These are phyloP conservation scores for Clitopilus hobsonii DNA, from an alignment of 768 basidiomycete genomes.

Conservation along the genomic window DNA sequence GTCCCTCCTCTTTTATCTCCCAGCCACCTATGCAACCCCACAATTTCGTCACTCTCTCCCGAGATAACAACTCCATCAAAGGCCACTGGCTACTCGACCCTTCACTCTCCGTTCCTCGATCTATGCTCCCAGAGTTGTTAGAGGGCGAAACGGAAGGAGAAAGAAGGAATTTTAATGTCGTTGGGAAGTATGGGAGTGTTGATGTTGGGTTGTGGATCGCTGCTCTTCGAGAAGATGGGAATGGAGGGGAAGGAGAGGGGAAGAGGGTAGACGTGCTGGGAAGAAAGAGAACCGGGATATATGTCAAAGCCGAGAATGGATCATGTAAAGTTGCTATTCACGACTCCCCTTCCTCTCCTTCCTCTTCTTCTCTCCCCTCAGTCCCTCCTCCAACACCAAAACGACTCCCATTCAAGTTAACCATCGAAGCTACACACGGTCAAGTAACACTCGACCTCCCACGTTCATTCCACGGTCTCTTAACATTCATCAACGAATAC, in stretches of 20 bases:
- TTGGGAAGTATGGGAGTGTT: conserved; percentile 24
- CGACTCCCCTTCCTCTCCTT: too few species aligned
- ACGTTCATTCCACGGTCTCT: conserved; percentile 33
- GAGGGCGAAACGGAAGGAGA: conserved; percentile 28
- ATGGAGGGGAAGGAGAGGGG: too few species aligned
- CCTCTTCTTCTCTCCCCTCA: too few species aligned
- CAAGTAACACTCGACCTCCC: conserved; percentile 29
- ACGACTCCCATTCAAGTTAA: conserved; percentile 19
- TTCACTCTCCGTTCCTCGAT: conserved; percentile 29
- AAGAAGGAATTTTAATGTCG: conserved; percentile 33
- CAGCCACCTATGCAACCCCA: too few species aligned
- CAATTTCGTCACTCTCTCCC: conserved; percentile 26
- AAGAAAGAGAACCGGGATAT: conserved; percentile 11
- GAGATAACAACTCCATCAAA: conserved; percentile 22
- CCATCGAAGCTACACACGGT: conserved; percentile 21
- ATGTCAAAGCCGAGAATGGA: conserved; percentile 22
- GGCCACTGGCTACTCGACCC: conserved; percentile 41
- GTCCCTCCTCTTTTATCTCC: too few species aligned
- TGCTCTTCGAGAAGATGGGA: too few species aligned
- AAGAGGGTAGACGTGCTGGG: neutral
- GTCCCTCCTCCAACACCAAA: conserved; percentile 9
- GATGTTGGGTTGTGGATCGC: conserved; percentile 35
- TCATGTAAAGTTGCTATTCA: conserved; percentile 15
- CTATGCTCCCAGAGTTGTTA: conserved; percentile 32
- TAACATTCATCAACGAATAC: conserved; percentile 22